A percentile compares a stretch with the other conserved stretches of the same genome.
phyloP scores from a whole-genome alignment of 441 rosid species.

The Theobroma grandiflorum region DNA sequence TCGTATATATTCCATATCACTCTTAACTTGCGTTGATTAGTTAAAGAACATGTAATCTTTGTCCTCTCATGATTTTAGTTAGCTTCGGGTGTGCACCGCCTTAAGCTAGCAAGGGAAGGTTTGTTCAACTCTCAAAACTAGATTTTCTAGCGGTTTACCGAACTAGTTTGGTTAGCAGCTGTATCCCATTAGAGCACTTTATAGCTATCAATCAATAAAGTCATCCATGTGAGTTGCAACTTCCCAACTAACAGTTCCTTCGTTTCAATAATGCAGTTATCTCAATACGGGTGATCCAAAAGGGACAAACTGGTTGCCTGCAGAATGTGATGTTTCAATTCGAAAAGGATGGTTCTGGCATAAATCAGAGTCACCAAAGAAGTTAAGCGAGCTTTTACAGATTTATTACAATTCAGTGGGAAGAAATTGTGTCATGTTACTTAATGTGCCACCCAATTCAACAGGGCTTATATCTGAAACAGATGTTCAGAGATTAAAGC shows the following conservation, averaged over 20 bases:
- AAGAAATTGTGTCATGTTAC: conserved; percentile 63
- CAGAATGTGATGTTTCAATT: conserved; percentile 78
- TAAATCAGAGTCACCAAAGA: conserved; percentile 60
- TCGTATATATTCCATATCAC: neutral
- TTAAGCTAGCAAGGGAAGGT: neutral
- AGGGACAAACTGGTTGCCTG: conserved; percentile 70
- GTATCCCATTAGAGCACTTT: neutral
- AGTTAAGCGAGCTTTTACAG: conserved; percentile 52
- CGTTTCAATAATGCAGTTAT: conserved; percentile 47
- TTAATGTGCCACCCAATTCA: conserved; percentile 74
- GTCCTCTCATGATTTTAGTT: neutral
- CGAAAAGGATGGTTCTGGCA: conserved; percentile 82
- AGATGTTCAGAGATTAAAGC: conserved; percentile 52
- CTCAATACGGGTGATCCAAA: conserved; percentile 63
- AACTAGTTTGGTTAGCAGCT: neutral
- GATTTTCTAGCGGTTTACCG: neutral
- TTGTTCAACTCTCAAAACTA: neutral
- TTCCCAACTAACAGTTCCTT: neutral
- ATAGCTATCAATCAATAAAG: neutral
- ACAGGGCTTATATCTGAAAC: conserved; percentile 64
- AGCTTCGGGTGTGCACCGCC: neutral
- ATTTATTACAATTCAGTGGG: conserved; percentile 78
- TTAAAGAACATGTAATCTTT: neutral
- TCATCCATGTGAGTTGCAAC: neutral
- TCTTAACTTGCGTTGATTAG: neutral